Percentiles rank a stretch among this genome's conserved stretches.
phyloP scores from a whole-genome alignment of 2,329 filamentous ascomycete genomes.

The Fusarium anthophilum region DNA sequence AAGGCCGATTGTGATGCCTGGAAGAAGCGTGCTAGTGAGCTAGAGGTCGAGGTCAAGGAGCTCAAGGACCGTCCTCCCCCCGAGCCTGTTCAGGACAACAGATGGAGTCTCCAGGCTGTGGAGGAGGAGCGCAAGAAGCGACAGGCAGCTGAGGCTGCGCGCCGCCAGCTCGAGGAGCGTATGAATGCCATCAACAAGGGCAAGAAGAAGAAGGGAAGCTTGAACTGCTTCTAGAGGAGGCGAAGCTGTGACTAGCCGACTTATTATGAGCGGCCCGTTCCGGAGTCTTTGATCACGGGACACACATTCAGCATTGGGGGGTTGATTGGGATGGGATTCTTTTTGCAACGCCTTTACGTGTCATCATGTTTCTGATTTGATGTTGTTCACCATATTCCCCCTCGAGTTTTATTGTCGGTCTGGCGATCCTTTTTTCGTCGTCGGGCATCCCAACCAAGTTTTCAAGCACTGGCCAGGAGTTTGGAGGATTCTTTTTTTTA shows the following conservation, averaged over 20 bases:
- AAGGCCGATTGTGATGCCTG: slow-evolving; percentile 90
- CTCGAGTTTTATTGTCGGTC: slow-evolving; percentile 38
- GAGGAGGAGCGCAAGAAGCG: slow-evolving; percentile 97
- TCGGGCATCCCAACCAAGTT: slow-evolving; percentile 29
- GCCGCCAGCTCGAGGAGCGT: slow-evolving; percentile 89
- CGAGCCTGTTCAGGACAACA: slow-evolving; percentile 62
- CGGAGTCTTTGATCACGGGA: slow-evolving; percentile 15
- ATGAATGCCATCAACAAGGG: slow-evolving; percentile 90
- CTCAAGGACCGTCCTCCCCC: slow-evolving; percentile 61
- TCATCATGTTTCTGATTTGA: slow-evolving; percentile 39
- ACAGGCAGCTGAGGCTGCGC: slow-evolving; percentile 86
- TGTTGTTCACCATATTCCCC: slow-evolving; percentile 41
- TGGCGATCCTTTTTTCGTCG: slow-evolving; percentile 15
- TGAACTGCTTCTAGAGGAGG: slow-evolving; percentile 90
- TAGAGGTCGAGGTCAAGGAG: slow-evolving; percentile 78
- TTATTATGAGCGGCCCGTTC: neutral
- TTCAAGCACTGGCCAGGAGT: slow-evolving; percentile 47
- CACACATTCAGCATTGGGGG: slow-evolving; percentile 6
- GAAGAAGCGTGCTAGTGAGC: slow-evolving; percentile 82
- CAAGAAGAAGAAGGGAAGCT: slow-evolving; percentile 94
- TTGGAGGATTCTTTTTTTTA: slow-evolving; percentile 33
- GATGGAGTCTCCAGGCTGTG: slow-evolving; percentile 84
- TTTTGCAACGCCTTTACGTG: slow-evolving; percentile 38
- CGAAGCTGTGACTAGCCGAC: slow-evolving; percentile 34
- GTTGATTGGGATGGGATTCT: slow-evolving; percentile 15